Evolutionary conservation across 768 basidiomycete genomes (phyloP).

Genomic region (Leccinum subtestaceum): DNA sequence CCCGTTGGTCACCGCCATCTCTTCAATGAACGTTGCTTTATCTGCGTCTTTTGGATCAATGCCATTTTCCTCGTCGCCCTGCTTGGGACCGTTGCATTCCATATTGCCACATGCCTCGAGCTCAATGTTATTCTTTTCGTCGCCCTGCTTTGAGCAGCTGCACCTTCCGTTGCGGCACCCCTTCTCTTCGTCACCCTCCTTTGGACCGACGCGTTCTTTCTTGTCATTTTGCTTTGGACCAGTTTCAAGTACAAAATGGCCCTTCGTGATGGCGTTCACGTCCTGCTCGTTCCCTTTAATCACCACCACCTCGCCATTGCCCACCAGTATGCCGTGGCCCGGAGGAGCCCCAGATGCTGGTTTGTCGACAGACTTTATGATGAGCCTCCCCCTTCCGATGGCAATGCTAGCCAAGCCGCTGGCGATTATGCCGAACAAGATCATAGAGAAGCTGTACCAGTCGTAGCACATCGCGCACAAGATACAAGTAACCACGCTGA

Average conservation of each 20-base stretch:
- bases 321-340: constrained; percentile 30
- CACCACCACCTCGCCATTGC: constrained; percentile 21
- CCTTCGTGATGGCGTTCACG: constrained; percentile 31
- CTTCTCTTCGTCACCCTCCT: not conserved
- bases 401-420: constrained; percentile 26
- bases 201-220: not conserved
- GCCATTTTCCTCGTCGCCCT: not conserved
- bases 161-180: not conserved
- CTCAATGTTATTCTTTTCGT: not conserved
- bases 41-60: not conserved
- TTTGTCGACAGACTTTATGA: constrained; percentile 7
- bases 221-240: no score
- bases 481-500: constrained; percentile 25
- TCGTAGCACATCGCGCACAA: constrained; percentile 24
- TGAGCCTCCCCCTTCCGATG: constrained; percentile 27
- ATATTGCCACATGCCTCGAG: not conserved
- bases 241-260: constrained; percentile 24
- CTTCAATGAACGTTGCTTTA: not conserved
- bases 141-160: not conserved
- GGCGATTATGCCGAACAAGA: constrained; percentile 32
- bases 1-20: not conserved
- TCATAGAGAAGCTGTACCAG: constrained; percentile 33
- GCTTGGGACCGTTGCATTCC: not conserved
- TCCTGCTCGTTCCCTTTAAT: constrained; percentile 27
- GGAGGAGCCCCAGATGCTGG: constrained; percentile 23